phyloP scores from a whole-genome alignment of 371 early-diverging fungal genomes.

The Syncephalastrum sp. region DNA sequence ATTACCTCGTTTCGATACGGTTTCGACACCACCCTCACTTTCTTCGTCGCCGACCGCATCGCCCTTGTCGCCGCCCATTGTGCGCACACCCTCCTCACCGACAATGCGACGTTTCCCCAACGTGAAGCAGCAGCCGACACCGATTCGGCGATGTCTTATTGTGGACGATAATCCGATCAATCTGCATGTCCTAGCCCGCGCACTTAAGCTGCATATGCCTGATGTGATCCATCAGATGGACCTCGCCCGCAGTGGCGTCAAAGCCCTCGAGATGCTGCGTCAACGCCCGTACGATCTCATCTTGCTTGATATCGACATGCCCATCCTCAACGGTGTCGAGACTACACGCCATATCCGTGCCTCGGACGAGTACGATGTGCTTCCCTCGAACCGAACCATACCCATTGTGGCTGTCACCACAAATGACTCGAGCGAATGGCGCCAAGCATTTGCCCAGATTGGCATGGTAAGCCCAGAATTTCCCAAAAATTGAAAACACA shows the following conservation, averaged over 20 bases:
- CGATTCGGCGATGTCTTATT: slow-evolving; percentile 8
- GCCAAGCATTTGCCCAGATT: slow-evolving; percentile 12
- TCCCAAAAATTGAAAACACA: slow-evolving; percentile 1
- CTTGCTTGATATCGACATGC: slow-evolving; percentile 70
- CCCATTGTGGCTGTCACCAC: slow-evolving; percentile 76
- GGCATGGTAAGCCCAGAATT: slow-evolving; percentile 22
- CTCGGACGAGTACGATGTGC: slow-evolving; percentile 36
- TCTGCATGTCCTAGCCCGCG: slow-evolving; percentile 51
- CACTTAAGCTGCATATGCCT: slow-evolving; percentile 50
- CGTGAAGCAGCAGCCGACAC: no score
- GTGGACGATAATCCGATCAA: slow-evolving; percentile 65
- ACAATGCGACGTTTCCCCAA: slow-evolving; percentile 8
- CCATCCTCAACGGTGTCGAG: slow-evolving; percentile 54
- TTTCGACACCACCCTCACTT: not conserved
- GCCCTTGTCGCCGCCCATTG: slow-evolving; percentile 5
- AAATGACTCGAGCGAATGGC: slow-evolving; percentile 35
- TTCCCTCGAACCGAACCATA: slow-evolving; percentile 48
- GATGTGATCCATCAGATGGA: slow-evolving; percentile 42
- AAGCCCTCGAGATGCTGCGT: slow-evolving; percentile 43
- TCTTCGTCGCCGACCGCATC: slow-evolving; percentile 6
- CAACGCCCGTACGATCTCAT: slow-evolving; percentile 47
- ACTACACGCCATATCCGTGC: slow-evolving; percentile 45
- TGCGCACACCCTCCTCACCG: slow-evolving; percentile 2
- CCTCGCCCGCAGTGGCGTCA: slow-evolving; percentile 36
- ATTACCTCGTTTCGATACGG: not conserved